Percentiles rank a stretch among this genome's conserved stretches.
phyloP scores from a whole-genome alignment of 768 basidiomycete species.

The Suillus plorans region DNA sequence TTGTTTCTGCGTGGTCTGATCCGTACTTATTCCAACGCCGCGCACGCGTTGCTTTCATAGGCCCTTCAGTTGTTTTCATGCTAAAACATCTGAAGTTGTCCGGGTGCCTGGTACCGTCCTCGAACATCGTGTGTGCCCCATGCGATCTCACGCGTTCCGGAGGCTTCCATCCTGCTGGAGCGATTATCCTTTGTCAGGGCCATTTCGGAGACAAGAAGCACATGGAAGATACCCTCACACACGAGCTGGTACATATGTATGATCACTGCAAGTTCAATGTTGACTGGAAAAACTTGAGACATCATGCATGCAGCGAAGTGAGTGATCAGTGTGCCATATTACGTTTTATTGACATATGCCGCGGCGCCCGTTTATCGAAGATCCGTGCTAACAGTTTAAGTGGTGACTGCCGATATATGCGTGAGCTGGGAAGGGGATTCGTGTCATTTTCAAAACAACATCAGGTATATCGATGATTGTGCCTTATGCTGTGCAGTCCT shows the following conservation, averaged over 20 bases:
- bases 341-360: conserved; percentile 1
- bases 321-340: conserved; percentile 22
- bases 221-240: conserved; percentile 90
- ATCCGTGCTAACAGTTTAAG: conserved; percentile 94
- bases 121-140: conserved; percentile 80
- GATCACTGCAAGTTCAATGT: conserved; percentile 95
- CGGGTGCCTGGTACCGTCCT: conserved; percentile 67
- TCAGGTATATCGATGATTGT: conserved; percentile 53
- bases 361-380: conserved; percentile 40
- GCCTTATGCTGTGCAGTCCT: conserved; percentile 12
- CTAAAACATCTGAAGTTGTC: conserved; percentile 81
- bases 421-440: conserved; percentile 79
- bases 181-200: conserved; percentile 84
- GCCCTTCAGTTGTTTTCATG: conserved; percentile 88
- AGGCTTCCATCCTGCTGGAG: conserved; percentile 81
- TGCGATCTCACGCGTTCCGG: conserved; percentile 77
- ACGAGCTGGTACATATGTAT: conserved; percentile 94
- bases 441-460: conserved; percentile 89
- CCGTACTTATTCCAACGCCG: conserved; percentile 9
- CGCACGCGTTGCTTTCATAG: conserved; percentile 38
- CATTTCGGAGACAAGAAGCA: conserved; percentile 78
- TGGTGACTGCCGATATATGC: conserved; percentile 86
- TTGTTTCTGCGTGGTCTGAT: conserved; percentile 10
- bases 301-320: conserved; percentile 98
- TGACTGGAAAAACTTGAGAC: conserved; percentile 85